These are phyloP conservation scores for Candida tropicalis DNA, from an alignment of 1,139 yeast species.

Conservation along the genomic window DNA sequence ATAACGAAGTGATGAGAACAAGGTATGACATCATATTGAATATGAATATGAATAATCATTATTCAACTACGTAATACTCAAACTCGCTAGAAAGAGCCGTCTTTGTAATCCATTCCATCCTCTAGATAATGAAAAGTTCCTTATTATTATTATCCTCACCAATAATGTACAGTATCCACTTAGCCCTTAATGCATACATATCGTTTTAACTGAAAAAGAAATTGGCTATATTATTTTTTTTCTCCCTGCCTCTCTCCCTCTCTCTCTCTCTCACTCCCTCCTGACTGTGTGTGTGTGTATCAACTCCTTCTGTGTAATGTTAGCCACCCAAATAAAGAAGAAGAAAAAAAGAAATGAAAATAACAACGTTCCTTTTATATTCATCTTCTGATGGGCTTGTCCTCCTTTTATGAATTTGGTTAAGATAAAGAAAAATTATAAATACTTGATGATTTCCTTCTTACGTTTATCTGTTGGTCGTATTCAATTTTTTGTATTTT, in stretches of 20 bases:
- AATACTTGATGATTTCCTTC: conserved; percentile 1
- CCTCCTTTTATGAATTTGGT: no score
- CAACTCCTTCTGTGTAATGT: neutral
- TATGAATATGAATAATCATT: neutral
- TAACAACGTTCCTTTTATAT: conserved; percentile 1
- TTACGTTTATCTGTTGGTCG: neutral
- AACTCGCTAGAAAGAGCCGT: neutral
- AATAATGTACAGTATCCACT: no score
- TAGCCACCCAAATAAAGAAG: no score
- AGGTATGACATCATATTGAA: conserved; percentile 3
- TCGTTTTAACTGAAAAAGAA: no score
- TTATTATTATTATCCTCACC: no score
- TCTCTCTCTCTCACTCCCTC: no score
- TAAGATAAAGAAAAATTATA: neutral
- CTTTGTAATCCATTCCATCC: neutral
- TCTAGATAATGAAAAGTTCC: no score
- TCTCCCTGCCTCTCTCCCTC: no score
- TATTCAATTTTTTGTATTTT: neutral
- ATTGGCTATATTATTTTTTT: no score
- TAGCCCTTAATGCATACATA: neutral
- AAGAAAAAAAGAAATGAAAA: neutral
- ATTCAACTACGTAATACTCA: conserved; percentile 1
- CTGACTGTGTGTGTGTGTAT: no score
- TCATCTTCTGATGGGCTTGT: conserved; percentile 1
- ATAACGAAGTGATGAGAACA: no score